These are phyloP conservation scores for Breynia disticha DNA, from an alignment of 441 rosid species.

Conservation along the genomic window DNA sequence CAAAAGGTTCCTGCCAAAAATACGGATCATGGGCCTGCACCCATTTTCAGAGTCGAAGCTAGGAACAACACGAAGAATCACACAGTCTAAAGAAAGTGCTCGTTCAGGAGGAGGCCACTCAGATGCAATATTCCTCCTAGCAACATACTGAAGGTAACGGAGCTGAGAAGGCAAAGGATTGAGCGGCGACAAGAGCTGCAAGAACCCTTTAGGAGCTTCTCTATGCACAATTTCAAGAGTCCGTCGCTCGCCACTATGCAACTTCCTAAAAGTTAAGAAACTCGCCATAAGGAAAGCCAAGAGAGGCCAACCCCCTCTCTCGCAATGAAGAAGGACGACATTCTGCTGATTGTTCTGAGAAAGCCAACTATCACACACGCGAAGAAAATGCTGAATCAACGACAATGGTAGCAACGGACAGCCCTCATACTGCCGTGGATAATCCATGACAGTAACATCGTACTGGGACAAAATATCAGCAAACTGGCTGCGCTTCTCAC, in stretches of 20 bases:
- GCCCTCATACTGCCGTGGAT: slow-evolving; percentile 90
- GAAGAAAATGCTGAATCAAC: slow-evolving; percentile 81
- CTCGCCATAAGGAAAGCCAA: slow-evolving; percentile 74
- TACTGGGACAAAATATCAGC: slow-evolving; percentile 59
- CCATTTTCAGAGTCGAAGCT: slow-evolving; percentile 82
- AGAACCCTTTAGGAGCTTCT: slow-evolving; percentile 87
- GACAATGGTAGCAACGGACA: slow-evolving; percentile 84
- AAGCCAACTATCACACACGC: slow-evolving; percentile 81
- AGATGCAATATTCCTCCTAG: slow-evolving; percentile 70
- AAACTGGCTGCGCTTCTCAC: slow-evolving; percentile 64
- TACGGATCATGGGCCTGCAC: slow-evolving; percentile 86
- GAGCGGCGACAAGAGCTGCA: slow-evolving; percentile 85
- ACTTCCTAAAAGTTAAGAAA: slow-evolving; percentile 68
- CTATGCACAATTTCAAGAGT: slow-evolving; percentile 85
- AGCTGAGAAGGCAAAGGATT: slow-evolving; percentile 96
- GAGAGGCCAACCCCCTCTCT: slow-evolving; percentile 97
- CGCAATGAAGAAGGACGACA: slow-evolving; percentile 75
- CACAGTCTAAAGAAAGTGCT: slow-evolving; percentile 81
- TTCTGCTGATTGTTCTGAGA: slow-evolving; percentile 58
- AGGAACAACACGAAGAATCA: slow-evolving; percentile 81
- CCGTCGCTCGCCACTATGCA: slow-evolving; percentile 69
- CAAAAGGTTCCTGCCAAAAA: slow-evolving; percentile 71
- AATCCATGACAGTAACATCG: slow-evolving; percentile 82
- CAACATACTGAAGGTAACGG: slow-evolving; percentile 88
- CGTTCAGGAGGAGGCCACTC: slow-evolving; percentile 99